A percentile compares a stretch with the other conserved stretches of the same genome.
Conservation (phyloP, 1,139 yeast genomes). For the Meyerozyma sp. region DNA sequence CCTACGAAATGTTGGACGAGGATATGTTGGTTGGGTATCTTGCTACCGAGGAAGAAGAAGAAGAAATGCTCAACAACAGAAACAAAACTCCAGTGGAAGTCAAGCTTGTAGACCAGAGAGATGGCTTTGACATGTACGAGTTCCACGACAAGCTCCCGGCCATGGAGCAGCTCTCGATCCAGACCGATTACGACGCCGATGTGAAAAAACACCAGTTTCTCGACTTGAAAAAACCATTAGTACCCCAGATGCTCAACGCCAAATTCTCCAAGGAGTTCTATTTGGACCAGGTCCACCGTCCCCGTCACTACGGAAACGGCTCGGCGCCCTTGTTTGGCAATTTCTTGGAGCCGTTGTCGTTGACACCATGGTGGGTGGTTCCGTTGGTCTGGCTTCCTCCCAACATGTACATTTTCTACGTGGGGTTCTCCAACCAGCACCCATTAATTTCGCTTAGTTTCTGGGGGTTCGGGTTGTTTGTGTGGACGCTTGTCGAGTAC, state of each 20-base stretch:
- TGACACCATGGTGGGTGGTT: constrained; percentile 60
- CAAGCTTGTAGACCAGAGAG: constrained; percentile 18
- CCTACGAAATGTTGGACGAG: constrained; percentile 86
- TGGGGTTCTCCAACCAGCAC: constrained; percentile 34
- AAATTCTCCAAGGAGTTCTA: constrained; percentile 82
- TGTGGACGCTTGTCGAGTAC: constrained; percentile 93
- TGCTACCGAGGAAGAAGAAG: constrained; percentile 42
- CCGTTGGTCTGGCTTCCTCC: constrained; percentile 89
- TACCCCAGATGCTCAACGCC: constrained; percentile 71
- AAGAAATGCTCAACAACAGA: constrained; percentile 35
- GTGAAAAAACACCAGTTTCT: constrained; percentile 74
- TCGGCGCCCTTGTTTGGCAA: constrained; percentile 72
- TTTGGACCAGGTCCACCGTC: constrained; percentile 93
- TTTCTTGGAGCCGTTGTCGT: constrained; percentile 43
- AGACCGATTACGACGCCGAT: constrained; percentile 74
- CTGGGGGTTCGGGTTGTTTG: constrained; percentile 63
- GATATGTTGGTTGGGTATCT: constrained; percentile 46
- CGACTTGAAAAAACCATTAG: constrained; percentile 76
- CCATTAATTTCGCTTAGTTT: constrained; percentile 34
- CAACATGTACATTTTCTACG: constrained; percentile 46
- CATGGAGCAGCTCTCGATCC: constrained; percentile 64
- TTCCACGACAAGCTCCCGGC: constrained; percentile 65
- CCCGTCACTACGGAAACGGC: constrained; percentile 78
- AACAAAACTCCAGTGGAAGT: constrained; percentile 42
- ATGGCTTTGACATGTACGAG: constrained; percentile 25